Percentiles rank a stretch among this genome's conserved stretches.
Evolutionary conservation across 176 grass and related monocot genomes (phyloP).

Genomic region (Oryza glaberrima): DNA sequence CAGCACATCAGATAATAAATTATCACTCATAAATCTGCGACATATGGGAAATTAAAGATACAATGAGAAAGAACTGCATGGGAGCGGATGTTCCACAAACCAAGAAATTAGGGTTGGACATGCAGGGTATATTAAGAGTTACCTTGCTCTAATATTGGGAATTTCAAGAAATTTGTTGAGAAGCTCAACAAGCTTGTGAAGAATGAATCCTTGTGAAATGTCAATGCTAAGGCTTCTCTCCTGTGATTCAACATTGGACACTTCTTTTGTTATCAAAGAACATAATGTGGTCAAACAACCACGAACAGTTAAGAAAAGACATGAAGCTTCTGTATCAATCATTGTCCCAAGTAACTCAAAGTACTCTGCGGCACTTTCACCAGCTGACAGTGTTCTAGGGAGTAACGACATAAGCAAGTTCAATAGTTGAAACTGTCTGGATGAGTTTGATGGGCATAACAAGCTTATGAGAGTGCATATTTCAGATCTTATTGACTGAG

Average conservation of each 20-base stretch:
- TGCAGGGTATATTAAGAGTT: slow-evolving; percentile 24
- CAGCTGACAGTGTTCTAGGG: slow-evolving; percentile 72
- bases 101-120: background rate
- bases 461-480: slow-evolving; percentile 88
- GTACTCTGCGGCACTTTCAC: slow-evolving; percentile 93
- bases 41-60: slow-evolving; percentile 10
- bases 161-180: slow-evolving; percentile 98
- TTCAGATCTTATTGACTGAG: slow-evolving; percentile 96
- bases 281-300: slow-evolving; percentile 81
- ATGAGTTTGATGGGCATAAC: slow-evolving; percentile 79
- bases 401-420: slow-evolving; percentile 91
- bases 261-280: slow-evolving; percentile 88
- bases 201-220: slow-evolving; percentile 97
- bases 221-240: slow-evolving; percentile 94
- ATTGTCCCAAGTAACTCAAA: slow-evolving; percentile 93
- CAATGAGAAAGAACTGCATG: slow-evolving; percentile 6
- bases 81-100: slow-evolving; percentile 7
- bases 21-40: slow-evolving; percentile 87
- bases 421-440: slow-evolving; percentile 86
- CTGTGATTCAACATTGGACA: slow-evolving; percentile 86
- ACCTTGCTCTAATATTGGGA: slow-evolving; percentile 92
- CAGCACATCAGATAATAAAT: slow-evolving; percentile 77
- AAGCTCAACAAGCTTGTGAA: slow-evolving; percentile 93
- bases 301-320: slow-evolving; percentile 82
- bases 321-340: slow-evolving; percentile 78